Evolutionary conservation across 805 yeast genomes (phyloP).

Genomic region (Brettanomyces naardenensis): DNA sequence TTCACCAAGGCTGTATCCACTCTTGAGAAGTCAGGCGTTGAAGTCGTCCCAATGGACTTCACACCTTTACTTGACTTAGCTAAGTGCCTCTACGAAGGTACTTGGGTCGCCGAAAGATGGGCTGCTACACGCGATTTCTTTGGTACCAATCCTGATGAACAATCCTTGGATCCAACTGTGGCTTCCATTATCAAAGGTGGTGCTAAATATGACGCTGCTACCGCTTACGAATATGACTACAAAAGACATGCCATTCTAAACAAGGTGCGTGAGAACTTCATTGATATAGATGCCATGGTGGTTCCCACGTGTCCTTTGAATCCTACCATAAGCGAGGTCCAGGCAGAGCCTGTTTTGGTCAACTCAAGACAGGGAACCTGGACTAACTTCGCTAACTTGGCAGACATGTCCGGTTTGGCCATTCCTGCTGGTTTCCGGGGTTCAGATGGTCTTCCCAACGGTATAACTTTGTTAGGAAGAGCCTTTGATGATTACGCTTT

Average conservation of each 20-base stretch:
- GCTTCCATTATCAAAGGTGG: constrained; percentile 70
- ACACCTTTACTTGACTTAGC: constrained; percentile 74
- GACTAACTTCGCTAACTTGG: constrained; percentile 93
- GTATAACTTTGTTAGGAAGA: constrained; percentile 76
- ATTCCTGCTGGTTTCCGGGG: constrained; percentile 81
- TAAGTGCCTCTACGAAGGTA: constrained; percentile 85
- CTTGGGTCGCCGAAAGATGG: constrained; percentile 98
- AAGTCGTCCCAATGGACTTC: constrained; percentile 59
- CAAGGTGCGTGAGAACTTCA: constrained; percentile 45
- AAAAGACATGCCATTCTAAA: constrained; percentile 75
- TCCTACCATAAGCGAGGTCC: constrained; percentile 71
- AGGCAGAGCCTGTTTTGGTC: constrained; percentile 67
- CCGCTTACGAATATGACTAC: constrained; percentile 80
- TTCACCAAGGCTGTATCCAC: constrained; percentile 54
- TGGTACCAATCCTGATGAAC: constrained; percentile 58
- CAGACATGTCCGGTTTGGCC: constrained; percentile 87
- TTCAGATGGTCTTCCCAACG: constrained; percentile 81
- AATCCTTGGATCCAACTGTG: constrained; percentile 80
- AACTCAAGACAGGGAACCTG: constrained; percentile 96
- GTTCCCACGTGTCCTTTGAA: constrained; percentile 94
- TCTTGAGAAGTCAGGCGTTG: constrained; percentile 46
- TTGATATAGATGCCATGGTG: constrained; percentile 62
- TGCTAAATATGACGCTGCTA: constrained; percentile 69
- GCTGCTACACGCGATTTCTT: constrained; percentile 73
- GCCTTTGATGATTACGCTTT: constrained; percentile 87